Conservation (phyloP, 2,329 filamentous ascomycete species). For the Alternaria sp. region DNA sequence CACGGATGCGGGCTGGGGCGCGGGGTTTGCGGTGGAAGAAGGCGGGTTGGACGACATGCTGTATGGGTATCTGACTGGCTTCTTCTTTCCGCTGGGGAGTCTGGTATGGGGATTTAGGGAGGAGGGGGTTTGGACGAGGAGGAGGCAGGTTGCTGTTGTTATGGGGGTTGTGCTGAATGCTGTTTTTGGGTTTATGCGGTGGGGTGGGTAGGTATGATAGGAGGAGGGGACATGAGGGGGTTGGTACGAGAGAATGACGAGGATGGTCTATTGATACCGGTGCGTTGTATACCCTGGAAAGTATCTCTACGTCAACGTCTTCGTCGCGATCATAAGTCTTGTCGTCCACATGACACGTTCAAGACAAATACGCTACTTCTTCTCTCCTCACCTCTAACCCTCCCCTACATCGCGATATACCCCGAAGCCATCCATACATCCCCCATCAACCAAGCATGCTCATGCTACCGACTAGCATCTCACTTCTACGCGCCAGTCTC, state of each 20-base stretch:
- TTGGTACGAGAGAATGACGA: too few relatives aligned
- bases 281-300: too few relatives aligned
- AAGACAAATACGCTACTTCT: too few relatives aligned
- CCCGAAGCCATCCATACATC: too few relatives aligned
- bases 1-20: conserved; percentile 55
- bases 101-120: conserved; percentile 85
- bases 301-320: too few relatives aligned
- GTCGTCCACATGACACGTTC: background rate
- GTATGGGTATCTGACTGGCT: conserved; percentile 87
- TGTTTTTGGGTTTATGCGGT: conserved; percentile 73
- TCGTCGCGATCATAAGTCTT: background rate
- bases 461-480: too few relatives aligned
- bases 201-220: conserved; percentile 51
- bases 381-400: too few relatives aligned
- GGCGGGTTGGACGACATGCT: conserved; percentile 83
- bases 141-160: conserved; percentile 85
- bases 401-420: too few relatives aligned
- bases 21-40: conserved; percentile 60
- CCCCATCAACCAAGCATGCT: too few relatives aligned
- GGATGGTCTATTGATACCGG: too few relatives aligned
- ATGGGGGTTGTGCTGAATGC: conserved; percentile 83
- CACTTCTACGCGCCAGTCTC: too few relatives aligned
- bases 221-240: too few relatives aligned
- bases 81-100: conserved; percentile 91
- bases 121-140: conserved; percentile 83